Percentiles rank a stretch among this genome's conserved stretches.
Conservation (phyloP, 2,329 filamentous ascomycete genomes). For the Parascedosporium putredinis region DNA sequence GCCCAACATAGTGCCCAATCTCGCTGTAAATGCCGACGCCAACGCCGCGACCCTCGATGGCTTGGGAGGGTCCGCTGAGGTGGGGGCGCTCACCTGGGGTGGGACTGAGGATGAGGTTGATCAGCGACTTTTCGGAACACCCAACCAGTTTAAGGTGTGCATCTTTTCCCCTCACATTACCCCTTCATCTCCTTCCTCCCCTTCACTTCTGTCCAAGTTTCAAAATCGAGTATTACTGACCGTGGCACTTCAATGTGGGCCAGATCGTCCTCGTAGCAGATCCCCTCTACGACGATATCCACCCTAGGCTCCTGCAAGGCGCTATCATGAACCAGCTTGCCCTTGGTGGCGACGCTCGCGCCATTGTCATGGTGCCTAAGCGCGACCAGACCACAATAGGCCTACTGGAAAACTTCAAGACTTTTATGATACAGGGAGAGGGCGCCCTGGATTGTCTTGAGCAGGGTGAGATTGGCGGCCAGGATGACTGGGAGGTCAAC, state of each 20-base stretch:
- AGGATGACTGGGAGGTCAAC: constrained; percentile 62
- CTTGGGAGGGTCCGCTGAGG: constrained; percentile 46
- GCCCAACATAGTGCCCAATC: constrained; percentile 71
- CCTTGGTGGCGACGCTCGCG: constrained; percentile 44
- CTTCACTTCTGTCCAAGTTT: background rate
- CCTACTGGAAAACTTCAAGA: constrained; percentile 53
- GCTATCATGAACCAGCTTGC: constrained; percentile 61
- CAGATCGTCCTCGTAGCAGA: constrained; percentile 76
- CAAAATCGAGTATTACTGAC: background rate
- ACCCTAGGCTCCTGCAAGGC: constrained; percentile 62
- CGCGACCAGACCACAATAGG: constrained; percentile 55
- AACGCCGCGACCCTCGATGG: constrained; percentile 49
- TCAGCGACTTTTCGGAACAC: constrained; percentile 30
- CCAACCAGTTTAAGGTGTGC: constrained; percentile 41
- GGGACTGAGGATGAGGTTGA: constrained; percentile 33
- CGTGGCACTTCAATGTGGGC: background rate
- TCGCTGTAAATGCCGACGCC: constrained; percentile 58
- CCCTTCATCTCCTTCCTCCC: too few species aligned
- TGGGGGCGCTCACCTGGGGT: constrained; percentile 68
- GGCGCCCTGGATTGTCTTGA: constrained; percentile 39
- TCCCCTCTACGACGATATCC: constrained; percentile 74
- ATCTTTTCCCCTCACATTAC: too few species aligned
- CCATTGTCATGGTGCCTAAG: constrained; percentile 71
- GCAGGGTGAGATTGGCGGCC: constrained; percentile 52
- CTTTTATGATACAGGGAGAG: constrained; percentile 44